Evolutionary conservation across 2,329 filamentous ascomycete genomes (phyloP), one percentile per base, ranked within the genome.

Genomic region (Phyllosticta citriasiana): DNA sequence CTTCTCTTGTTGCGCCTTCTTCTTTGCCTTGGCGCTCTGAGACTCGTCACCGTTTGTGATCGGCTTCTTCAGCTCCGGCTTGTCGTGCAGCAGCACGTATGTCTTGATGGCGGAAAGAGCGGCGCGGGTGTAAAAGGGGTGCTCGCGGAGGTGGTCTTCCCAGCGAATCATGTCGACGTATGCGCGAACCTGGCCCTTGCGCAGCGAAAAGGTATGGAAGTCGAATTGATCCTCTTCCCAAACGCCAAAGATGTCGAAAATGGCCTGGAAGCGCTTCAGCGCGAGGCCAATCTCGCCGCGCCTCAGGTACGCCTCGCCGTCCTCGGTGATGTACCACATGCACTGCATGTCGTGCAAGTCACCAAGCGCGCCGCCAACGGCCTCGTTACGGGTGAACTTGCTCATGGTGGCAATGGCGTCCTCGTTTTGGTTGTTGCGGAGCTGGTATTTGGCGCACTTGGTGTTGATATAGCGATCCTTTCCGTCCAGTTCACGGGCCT

Each of bases 151-250:
- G 64, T 86, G 85, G 71, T 99, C 92, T 72, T 97, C 93, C 95
- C 94, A 99, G 67, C 88, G 85, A 55, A 99, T 82, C 91, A 99
- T 96, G 68, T 97, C 92, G 51, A 99, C 80, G 71, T 99, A 99
- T 1, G 94, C 89, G 61, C 93, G 83, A 63, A 97, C 90, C 80
- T 96, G 93, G 14, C 95, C 95, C 75, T 97, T 99, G 22, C 94
- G 83, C n/a, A 99, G 79, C 22, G 91, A 97, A 76, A 99, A 99
- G 72, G 86, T 91, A 80, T 99, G 95, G 79, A 99, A 99, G 73
- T 99, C 94, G 69, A 97, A 97, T 71, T 99, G 94, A 68, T 99
- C 94, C 73, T 99, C 95, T 71, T 96, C 88, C 94, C 94, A 99
- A 22, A 91, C 86, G 66, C 97, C 93, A 69, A 99, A 99, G 66